Conservation (phyloP, 805 yeast genomes). For the Lipomyces yamadae region DNA sequence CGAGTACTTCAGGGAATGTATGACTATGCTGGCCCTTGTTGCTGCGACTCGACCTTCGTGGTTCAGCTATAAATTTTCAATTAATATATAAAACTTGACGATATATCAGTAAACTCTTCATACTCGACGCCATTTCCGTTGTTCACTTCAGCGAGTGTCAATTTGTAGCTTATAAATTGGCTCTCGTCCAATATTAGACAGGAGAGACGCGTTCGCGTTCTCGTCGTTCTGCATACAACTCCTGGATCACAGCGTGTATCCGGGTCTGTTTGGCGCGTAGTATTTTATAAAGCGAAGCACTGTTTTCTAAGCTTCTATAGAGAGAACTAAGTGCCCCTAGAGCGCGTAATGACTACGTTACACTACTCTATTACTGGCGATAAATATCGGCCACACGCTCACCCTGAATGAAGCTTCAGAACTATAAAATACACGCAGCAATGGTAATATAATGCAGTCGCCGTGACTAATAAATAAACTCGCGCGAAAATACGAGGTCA, state of each 20-base stretch:
- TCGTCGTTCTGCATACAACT: neutral
- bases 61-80: slow-evolving; percentile 16
- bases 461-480: neutral
- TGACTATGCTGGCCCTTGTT: slow-evolving; percentile 48
- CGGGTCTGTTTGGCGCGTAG: slow-evolving; percentile 66
- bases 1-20: slow-evolving; percentile 34
- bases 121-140: neutral
- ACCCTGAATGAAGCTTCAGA: neutral
- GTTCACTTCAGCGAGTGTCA: neutral
- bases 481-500: neutral
- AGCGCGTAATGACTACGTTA: slow-evolving; percentile 3
- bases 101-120: neutral
- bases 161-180: slow-evolving; percentile 40
- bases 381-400: neutral
- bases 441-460: neutral
- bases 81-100: neutral
- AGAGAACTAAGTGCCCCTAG: neutral
- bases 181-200: neutral
- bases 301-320: slow-evolving; percentile 58
- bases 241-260: slow-evolving; percentile 48
- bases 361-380: slow-evolving; percentile 9
- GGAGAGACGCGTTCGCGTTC: neutral
- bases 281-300: slow-evolving; percentile 66
- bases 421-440: neutral
- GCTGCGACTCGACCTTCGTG: slow-evolving; percentile 50